Conservation (phyloP, 495 filamentous ascomycete species). For the Lasiosphaeris hirsuta region DNA sequence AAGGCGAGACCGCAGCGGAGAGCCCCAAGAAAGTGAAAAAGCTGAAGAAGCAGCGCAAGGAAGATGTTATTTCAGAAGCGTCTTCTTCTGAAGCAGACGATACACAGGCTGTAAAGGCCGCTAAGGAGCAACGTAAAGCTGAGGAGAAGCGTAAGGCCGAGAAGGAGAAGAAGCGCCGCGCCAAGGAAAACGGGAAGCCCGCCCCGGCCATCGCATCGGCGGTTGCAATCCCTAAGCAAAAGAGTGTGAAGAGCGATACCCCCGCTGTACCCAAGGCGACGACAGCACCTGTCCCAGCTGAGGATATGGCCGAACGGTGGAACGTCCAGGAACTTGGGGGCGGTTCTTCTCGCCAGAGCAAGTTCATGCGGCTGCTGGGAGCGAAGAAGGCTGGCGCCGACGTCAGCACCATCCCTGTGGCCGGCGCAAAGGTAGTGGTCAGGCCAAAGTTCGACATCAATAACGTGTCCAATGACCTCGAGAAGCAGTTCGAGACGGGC, state of each 20-base stretch:
- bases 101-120: background rate
- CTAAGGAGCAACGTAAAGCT: background rate
- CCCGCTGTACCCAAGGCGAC: background rate
- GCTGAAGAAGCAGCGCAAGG: conserved; percentile 5
- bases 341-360: conserved; percentile 47
- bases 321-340: conserved; percentile 51
- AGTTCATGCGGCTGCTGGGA: conserved; percentile 57
- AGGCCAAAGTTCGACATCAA: conserved; percentile 32
- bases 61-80: too few species aligned
- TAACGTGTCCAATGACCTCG: conserved; percentile 51
- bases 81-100: too few species aligned
- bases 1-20: conserved; percentile 5
- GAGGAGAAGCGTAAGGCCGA: conserved; percentile 13
- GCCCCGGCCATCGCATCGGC: background rate
- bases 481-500: conserved; percentile 56
- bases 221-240: conserved; percentile 8
- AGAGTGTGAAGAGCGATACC: conserved; percentile 4
- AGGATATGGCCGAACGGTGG: conserved; percentile 42
- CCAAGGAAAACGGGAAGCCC: conserved; percentile 5
- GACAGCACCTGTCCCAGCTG: conserved; percentile 3
- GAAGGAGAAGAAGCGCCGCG: conserved; percentile 6
- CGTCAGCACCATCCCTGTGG: conserved; percentile 5
- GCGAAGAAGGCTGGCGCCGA: conserved; percentile 38
- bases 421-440: conserved; percentile 15
- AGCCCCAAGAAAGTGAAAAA: conserved; percentile 12